Evolutionary conservation across 495 filamentous ascomycete species (phyloP).

Genomic region (Tuber melanosporum): DNA sequence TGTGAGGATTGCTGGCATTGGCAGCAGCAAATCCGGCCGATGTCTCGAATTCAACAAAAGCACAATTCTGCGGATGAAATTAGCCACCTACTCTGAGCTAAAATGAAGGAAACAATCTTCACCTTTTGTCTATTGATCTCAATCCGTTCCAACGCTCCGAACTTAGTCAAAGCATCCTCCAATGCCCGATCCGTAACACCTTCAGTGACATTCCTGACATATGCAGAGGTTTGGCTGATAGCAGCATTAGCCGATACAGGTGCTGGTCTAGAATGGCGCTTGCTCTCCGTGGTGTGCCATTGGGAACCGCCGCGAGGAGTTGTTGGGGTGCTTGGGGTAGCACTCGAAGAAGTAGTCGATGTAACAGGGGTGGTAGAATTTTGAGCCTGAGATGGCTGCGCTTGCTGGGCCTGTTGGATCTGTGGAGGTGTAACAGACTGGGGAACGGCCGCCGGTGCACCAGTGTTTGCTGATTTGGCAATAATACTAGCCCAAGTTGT

Average conservation of each 20-base stretch:
- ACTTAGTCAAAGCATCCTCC: conserved; percentile 57
- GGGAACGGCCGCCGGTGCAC: conserved; percentile 44
- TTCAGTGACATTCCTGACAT: conserved; percentile 89
- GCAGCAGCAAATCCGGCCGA: conserved; percentile 72
- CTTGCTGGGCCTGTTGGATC: conserved; percentile 44
- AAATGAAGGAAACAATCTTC: conserved; percentile 20
- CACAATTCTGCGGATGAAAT: conserved; percentile 67
- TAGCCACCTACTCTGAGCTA: conserved; percentile 23
- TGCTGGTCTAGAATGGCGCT: conserved; percentile 24
- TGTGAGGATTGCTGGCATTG: conserved; percentile 75
- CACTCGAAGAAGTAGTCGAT: conserved; percentile 2
- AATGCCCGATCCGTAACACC: conserved; percentile 67
- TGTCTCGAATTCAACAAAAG: conserved; percentile 87
- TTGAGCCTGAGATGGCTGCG: conserved; percentile 40
- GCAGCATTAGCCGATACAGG: conserved; percentile 45
- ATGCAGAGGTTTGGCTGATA: conserved; percentile 60
- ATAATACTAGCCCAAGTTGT: conserved; percentile 90
- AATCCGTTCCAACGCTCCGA: conserved; percentile 75
- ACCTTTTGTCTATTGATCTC: conserved; percentile 90
- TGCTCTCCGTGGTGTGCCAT: conserved; percentile 40
- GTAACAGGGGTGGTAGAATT: conserved; percentile 17
- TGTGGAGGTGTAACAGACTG: conserved; percentile 46
- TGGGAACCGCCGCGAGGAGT: conserved; percentile 20
- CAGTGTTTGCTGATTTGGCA: conserved; percentile 43
- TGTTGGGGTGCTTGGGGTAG: conserved; percentile 24